A percentile compares a stretch with the other conserved stretches of the same genome.
These are phyloP conservation scores for Dorcoceras hygrometricum DNA, from an alignment of 257 asterid species.

Conservation along the genomic window DNA sequence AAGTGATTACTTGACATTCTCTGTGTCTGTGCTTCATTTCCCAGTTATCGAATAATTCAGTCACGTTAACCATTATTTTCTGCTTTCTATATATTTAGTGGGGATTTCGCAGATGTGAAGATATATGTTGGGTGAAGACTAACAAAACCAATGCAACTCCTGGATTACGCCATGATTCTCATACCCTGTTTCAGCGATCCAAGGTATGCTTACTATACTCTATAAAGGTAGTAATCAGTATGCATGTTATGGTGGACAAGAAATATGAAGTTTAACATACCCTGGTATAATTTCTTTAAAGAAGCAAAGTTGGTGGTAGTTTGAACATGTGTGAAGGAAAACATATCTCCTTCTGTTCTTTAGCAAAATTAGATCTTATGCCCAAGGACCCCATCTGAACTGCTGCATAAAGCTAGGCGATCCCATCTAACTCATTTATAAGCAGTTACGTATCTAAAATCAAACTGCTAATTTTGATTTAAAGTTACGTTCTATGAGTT, in stretches of 20 bases:
- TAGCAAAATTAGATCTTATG: conserved; percentile 3
- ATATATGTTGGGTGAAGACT: conserved; percentile 99
- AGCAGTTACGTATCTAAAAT: neutral
- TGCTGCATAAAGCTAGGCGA: neutral
- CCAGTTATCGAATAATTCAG: neutral
- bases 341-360: conserved; percentile 10
- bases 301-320: conserved; percentile 4
- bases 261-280: neutral
- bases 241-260: neutral
- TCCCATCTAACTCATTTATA: neutral
- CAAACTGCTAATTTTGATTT: neutral
- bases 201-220: conserved; percentile 51
- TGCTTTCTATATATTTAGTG: conserved; percentile 51
- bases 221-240: neutral
- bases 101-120: conserved; percentile 99
- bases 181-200: conserved; percentile 89
- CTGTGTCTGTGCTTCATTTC: conserved; percentile 15
- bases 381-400: neutral
- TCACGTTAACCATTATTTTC: neutral
- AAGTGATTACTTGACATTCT: conserved; percentile 2
- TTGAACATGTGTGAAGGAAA: neutral
- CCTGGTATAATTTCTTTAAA: conserved; percentile 15
- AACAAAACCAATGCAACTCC: conserved; percentile 92
- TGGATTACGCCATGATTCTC: conserved; percentile 96
- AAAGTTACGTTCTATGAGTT: neutral